A percentile compares a stretch with the other conserved stretches of the same genome.
phyloP scores from a whole-genome alignment of 805 yeast genomes.

The Limtongia smithiae region DNA sequence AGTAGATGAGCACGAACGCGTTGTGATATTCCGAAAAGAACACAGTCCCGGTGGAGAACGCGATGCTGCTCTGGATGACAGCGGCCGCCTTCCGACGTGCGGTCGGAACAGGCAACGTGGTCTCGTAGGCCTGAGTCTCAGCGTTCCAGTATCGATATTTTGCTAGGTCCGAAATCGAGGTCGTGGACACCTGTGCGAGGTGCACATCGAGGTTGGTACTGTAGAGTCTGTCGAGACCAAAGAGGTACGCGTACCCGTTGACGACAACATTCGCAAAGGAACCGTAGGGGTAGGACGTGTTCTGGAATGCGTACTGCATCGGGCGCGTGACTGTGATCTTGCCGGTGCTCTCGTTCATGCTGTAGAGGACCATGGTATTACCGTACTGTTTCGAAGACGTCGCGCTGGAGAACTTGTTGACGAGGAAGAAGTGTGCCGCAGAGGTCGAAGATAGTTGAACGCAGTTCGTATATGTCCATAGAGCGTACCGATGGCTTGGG shows the following conservation, averaged over 20 bases:
- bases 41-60: conserved; percentile 13
- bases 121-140: not conserved
- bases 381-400: conserved; percentile 4
- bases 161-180: not conserved
- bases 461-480: conserved; percentile 27
- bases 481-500: conserved; percentile 8
- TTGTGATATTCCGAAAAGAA: conserved; percentile 14
- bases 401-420: conserved; percentile 8
- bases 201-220: conserved; percentile 22
- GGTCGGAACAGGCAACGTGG: conserved; percentile 7
- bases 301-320: conserved; percentile 4
- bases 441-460: conserved; percentile 9
- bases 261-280: conserved; percentile 24
- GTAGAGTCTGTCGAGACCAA: conserved; percentile 16
- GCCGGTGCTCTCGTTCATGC: conserved; percentile 10
- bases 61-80: conserved; percentile 2
- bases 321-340: conserved; percentile 10
- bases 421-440: conserved; percentile 17
- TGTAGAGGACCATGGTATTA: conserved; percentile 17
- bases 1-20: conserved; percentile 6
- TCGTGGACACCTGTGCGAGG: conserved; percentile 21
- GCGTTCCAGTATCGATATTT: conserved; percentile 19
- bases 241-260: conserved; percentile 22
- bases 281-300: conserved; percentile 18
- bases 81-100: conserved; percentile 9